phyloP scores from a whole-genome alignment of 2,329 filamentous ascomycete species.

The Pyricularia sp. region DNA sequence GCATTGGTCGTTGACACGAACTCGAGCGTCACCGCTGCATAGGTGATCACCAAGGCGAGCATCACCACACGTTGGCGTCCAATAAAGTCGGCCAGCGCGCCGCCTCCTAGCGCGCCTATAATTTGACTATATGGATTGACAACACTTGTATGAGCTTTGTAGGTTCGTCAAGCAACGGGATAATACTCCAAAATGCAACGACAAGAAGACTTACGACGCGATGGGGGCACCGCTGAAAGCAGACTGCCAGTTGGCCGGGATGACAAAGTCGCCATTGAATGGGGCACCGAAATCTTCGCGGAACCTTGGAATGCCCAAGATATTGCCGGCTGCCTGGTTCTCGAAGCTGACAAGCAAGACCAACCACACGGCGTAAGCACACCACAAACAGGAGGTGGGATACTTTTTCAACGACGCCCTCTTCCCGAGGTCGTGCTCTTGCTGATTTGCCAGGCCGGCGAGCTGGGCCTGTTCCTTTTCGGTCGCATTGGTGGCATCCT shows the following conservation, averaged over 20 bases:
- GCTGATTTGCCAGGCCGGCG: neutral
- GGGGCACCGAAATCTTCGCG: constrained; percentile 25
- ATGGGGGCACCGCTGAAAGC: constrained; percentile 24
- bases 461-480: constrained; percentile 2
- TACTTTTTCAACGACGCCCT: constrained; percentile 1
- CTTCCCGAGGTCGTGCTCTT: constrained; percentile 4
- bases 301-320: constrained; percentile 26
- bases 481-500: neutral
- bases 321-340: constrained; percentile 19
- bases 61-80: constrained; percentile 19
- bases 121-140: constrained; percentile 5
- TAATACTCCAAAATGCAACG: neutral
- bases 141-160: neutral
- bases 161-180: neutral
- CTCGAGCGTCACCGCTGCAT: constrained; percentile 20
- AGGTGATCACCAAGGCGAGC: constrained; percentile 17
- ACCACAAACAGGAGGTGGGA: constrained; percentile 4
- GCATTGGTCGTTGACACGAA: constrained; percentile 21
- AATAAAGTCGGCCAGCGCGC: constrained; percentile 19
- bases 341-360: constrained; percentile 5
- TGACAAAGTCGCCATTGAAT: constrained; percentile 21
- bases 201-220: constrained; percentile 10
- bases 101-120: constrained; percentile 18
- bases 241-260: constrained; percentile 23
- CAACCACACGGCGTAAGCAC: constrained; percentile 4